Conservation (phyloP, 2,329 filamentous ascomycete genomes). For the Pezicula neosporulosa region DNA sequence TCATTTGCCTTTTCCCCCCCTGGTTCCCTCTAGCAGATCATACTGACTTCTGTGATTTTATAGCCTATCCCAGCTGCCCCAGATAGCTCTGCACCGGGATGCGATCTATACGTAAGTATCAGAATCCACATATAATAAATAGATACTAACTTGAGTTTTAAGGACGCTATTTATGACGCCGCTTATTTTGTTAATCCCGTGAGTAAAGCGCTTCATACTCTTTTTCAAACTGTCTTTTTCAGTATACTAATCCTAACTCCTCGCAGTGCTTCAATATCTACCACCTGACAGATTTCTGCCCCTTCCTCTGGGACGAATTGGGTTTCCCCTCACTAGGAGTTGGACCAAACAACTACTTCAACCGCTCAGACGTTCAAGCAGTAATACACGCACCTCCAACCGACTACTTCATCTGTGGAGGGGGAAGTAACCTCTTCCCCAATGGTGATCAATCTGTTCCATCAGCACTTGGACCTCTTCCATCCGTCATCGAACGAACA, state of each 20-base stretch:
- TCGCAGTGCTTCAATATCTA: constrained; percentile 59
- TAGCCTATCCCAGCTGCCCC: constrained; percentile 39
- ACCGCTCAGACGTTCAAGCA: constrained; percentile 55
- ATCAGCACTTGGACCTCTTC: constrained; percentile 48
- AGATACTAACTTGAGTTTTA: constrained; percentile 10
- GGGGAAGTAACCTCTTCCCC: constrained; percentile 40
- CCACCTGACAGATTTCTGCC: constrained; percentile 48
- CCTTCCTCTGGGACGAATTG: constrained; percentile 22
- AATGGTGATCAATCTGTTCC: constrained; percentile 43
- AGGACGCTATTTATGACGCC: constrained; percentile 43
- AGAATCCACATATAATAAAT: too few relatives aligned
- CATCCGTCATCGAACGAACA: constrained; percentile 57
- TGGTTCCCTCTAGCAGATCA: too few relatives aligned
- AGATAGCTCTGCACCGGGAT: constrained; percentile 11
- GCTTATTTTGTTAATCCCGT: constrained; percentile 45
- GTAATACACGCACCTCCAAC: constrained; percentile 53
- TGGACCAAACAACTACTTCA: constrained; percentile 58
- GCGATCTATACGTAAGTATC: constrained; percentile 1
- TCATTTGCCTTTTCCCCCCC: too few relatives aligned
- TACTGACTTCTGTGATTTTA: too few relatives aligned
- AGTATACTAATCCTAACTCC: constrained; percentile 44
- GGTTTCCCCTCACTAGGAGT: constrained; percentile 43
- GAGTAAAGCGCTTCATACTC: too few relatives aligned
- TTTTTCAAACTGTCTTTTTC: too few relatives aligned
- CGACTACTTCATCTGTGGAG: constrained; percentile 50